Evolutionary conservation across 2,329 filamentous ascomycete genomes (phyloP), one percentile per base, ranked within the genome.

Genomic region (Cladosporium sp.): DNA sequence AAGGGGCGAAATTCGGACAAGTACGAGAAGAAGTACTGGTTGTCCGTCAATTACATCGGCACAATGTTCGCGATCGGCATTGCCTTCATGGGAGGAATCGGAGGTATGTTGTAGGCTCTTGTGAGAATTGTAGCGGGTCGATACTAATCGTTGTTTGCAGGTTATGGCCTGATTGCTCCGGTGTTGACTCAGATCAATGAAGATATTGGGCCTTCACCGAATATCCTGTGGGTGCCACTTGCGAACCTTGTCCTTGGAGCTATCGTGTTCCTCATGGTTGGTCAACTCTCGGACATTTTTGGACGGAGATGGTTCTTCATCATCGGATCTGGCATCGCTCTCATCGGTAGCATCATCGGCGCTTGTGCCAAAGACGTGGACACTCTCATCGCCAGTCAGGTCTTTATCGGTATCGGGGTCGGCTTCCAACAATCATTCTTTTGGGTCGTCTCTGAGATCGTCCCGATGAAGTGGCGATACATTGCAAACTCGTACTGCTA

Each of bases 351-450:
- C 27, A 67, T 70, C 33, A 63, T 70, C 30, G 67, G 67, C n/a
- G 59, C 59, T 9, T 52, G 51, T 2, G 60, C 60, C 8, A 42
- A 60, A 15, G 53, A 53, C 30, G 54, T 62, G n/a, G 58, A 58
- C 39, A 58, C 55, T 12, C 53, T 63, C 29, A 62, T 63, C 41
- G 60, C 47, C 13, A 54, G 57, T 7, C 50, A 61, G 36, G 66
- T 59, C 4, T 62, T 70, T 49, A 68, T 69, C 20, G 67, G 67
- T 3, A 59, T 70, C 16, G 67, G 66, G 5, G 65, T 66, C 35
- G 65, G 67, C 18, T 67, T 66, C 30, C 67, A 70, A 53, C 59
- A 67, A 2, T 70, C 67, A 0, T 69, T 69, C 57, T 62, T 63
- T 51, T 63, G 67, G 42, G 65, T 69, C 9, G 57, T 70, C 0